Evolutionary conservation across 306 rosid genomes (phyloP).

Genomic region (Ochetophila trinervis): DNA sequence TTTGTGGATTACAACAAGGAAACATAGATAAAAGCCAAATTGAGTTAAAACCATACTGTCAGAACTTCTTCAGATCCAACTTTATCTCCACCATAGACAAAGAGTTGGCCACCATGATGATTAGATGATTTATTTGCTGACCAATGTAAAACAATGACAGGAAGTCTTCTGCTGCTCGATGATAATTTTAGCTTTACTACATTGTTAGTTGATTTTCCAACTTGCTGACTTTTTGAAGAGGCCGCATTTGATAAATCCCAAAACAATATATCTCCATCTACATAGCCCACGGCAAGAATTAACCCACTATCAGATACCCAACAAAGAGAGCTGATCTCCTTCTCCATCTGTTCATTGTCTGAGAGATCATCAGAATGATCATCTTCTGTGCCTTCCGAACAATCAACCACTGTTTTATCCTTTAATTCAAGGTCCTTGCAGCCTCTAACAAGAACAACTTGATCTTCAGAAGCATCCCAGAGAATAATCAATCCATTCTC

Average conservation of each 20-base stretch:
- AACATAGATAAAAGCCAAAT: conserved; percentile 16
- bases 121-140: conserved; percentile 35
- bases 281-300: conserved; percentile 70
- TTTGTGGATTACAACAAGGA: conserved; percentile 19
- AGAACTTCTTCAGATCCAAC: conserved; percentile 85
- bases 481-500: conserved; percentile 76
- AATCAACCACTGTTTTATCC: conserved; percentile 33
- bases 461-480: conserved; percentile 88
- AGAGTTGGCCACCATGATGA: conserved; percentile 50
- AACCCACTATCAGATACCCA: conserved; percentile 83
- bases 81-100: conserved; percentile 84
- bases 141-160: conserved; percentile 70
- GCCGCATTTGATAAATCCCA: conserved; percentile 64
- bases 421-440: conserved; percentile 52
- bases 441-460: conserved; percentile 65
- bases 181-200: conserved; percentile 76
- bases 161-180: conserved; percentile 66
- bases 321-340: conserved; percentile 81
- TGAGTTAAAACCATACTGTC: conserved; percentile 47
- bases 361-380: conserved; percentile 40
- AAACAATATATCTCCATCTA: conserved; percentile 88
- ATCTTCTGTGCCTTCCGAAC: conserved; percentile 31
- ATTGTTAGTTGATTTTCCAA: conserved; percentile 35
- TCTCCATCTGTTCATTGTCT: conserved; percentile 48
- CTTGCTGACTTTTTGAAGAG: conserved; percentile 37